phyloP scores from a whole-genome alignment of 345 rosid species.

The Carallia brachiata region DNA sequence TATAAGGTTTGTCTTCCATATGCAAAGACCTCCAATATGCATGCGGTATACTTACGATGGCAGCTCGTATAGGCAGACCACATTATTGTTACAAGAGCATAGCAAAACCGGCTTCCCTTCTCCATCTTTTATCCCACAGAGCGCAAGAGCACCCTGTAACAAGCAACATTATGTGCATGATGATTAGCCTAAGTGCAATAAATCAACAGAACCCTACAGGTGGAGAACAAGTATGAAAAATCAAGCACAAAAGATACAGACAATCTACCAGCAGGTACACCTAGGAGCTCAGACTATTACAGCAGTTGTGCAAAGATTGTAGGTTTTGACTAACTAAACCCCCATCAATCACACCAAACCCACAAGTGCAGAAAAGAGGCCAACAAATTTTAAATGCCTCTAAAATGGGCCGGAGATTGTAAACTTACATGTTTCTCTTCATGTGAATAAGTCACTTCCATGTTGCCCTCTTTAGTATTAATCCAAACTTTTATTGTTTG shows the following conservation, averaged over 20 bases:
- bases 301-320: too few species aligned
- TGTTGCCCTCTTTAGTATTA: slow-evolving; percentile 1
- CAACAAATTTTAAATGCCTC: too few species aligned
- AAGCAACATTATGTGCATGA: neutral
- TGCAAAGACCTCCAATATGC: neutral
- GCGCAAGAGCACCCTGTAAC: slow-evolving; percentile 39
- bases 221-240: neutral
- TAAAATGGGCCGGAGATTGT: too few species aligned
- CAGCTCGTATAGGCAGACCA: slow-evolving; percentile 36
- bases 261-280: neutral
- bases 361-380: too few species aligned
- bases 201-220: too few species aligned
- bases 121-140: slow-evolving; percentile 40
- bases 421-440: slow-evolving; percentile 37
- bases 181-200: too few species aligned
- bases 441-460: slow-evolving; percentile 32
- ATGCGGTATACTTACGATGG: slow-evolving; percentile 19
- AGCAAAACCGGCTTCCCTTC: slow-evolving; percentile 44
- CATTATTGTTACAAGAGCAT: slow-evolving; percentile 39
- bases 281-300: neutral
- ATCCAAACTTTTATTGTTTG: slow-evolving; percentile 51
- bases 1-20: neutral
- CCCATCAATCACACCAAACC: too few species aligned
- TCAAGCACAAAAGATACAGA: neutral
- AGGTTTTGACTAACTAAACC: too few species aligned